Conservation (phyloP, 495 filamentous ascomycete genomes). For the Lasiosphaeria ovina region DNA sequence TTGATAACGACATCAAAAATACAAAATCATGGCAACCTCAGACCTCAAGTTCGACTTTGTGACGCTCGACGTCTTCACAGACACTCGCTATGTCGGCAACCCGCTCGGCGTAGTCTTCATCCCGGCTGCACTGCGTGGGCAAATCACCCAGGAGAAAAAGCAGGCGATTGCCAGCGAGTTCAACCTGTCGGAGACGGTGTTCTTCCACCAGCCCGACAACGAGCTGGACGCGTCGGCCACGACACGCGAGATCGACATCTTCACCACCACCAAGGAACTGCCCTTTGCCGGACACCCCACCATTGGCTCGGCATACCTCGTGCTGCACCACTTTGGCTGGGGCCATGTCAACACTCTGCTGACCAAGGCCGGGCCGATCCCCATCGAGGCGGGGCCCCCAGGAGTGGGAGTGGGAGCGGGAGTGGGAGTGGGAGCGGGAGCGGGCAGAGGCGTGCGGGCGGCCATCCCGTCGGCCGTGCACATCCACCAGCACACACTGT, state of each 20-base stretch:
- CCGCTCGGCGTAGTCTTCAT: conserved; percentile 64
- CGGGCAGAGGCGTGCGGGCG: conserved; percentile 41
- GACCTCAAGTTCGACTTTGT: conserved; percentile 43
- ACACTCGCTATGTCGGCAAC: conserved; percentile 57
- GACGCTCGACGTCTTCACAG: conserved; percentile 71
- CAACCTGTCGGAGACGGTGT: conserved; percentile 83
- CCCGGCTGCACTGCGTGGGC: conserved; percentile 31
- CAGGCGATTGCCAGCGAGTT: conserved; percentile 72
- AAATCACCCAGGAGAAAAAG: conserved; percentile 52
- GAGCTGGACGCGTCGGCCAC: conserved; percentile 12
- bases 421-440: not conserved
- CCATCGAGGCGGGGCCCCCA: conserved; percentile 12
- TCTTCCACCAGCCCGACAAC: conserved; percentile 55
- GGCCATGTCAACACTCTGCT: conserved; percentile 42
- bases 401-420: conserved; percentile 1
- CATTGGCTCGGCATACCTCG: conserved; percentile 64
- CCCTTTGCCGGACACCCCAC: conserved; percentile 80
- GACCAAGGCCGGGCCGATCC: conserved; percentile 61
- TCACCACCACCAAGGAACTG: conserved; percentile 59
- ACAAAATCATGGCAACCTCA: not conserved
- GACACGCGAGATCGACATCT: conserved; percentile 63
- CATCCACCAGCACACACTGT: conserved; percentile 49
- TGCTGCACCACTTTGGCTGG: conserved; percentile 35
- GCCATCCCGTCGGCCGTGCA: conserved; percentile 65
- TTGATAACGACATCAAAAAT: not conserved